These are phyloP conservation scores for Circinella umbellata DNA, from an alignment of 371 early-diverging fungal genomes.

Conservation along the genomic window DNA sequence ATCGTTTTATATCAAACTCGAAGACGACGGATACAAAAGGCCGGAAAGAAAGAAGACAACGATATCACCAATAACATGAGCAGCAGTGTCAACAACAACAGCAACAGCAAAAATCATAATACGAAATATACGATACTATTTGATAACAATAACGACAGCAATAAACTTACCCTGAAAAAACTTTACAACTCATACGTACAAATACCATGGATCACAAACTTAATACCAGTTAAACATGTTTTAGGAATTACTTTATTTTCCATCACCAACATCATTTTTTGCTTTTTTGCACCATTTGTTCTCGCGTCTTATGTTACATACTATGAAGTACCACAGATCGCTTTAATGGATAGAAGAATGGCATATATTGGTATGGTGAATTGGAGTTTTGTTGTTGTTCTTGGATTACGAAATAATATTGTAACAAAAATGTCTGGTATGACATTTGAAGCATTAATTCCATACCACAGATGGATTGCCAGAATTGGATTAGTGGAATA, in stretches of 20 bases:
- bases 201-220: conserved; percentile 42
- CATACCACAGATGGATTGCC: conserved; percentile 48
- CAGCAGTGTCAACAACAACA: too few species aligned
- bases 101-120: background rate
- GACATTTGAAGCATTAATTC: conserved; percentile 43
- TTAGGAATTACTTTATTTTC: conserved; percentile 32
- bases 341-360: conserved; percentile 39
- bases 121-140: background rate
- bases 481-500: conserved; percentile 43
- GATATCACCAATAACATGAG: background rate
- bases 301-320: conserved; percentile 8
- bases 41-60: background rate
- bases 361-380: conserved; percentile 47
- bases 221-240: conserved; percentile 46
- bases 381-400: conserved; percentile 44
- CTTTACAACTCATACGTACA: conserved; percentile 25
- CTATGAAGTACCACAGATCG: conserved; percentile 18
- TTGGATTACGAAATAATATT: conserved; percentile 45
- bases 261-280: conserved; percentile 31
- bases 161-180: background rate
- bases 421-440: conserved; percentile 43
- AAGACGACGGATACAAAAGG: background rate
- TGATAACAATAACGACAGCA: conserved; percentile 14
- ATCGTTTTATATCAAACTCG: conserved; percentile 27
- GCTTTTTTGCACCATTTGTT: conserved; percentile 32